A percentile compares a stretch with the other conserved stretches of the same genome.
Conservation (phyloP, 1,139 yeast genomes). For the Eremothecium gossypii region DNA sequence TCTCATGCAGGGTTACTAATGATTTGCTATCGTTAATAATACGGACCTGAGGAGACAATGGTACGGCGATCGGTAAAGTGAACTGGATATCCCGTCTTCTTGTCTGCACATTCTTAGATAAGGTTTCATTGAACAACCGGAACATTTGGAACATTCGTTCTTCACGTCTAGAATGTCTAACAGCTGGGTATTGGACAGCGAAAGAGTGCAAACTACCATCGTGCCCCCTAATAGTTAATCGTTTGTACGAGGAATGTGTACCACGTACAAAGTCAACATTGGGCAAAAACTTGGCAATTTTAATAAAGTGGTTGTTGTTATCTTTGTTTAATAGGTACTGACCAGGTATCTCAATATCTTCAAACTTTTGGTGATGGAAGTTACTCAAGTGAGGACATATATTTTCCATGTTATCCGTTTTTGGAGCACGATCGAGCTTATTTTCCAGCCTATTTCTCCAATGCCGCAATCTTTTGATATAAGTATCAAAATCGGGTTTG, state of each 20-base stretch:
- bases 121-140: conserved; percentile 74
- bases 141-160: conserved; percentile 89
- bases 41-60: conserved; percentile 89
- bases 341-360: conserved; percentile 95
- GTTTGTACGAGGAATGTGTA: conserved; percentile 83
- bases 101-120: conserved; percentile 75
- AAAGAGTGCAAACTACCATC: conserved; percentile 89
- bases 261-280: conserved; percentile 84
- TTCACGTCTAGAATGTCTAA: conserved; percentile 93
- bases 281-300: conserved; percentile 88
- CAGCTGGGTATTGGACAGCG: conserved; percentile 97
- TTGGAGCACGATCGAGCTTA: conserved; percentile 74
- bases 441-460: conserved; percentile 95
- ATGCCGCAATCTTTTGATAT: conserved; percentile 69
- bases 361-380: conserved; percentile 96
- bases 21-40: conserved; percentile 77
- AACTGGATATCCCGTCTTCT: conserved; percentile 79
- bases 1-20: conserved; percentile 71
- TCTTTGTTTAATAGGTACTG: conserved; percentile 83
- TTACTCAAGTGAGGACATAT: conserved; percentile 92
- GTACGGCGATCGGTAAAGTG: conserved; percentile 86
- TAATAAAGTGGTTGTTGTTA: conserved; percentile 76
- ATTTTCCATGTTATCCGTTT: conserved; percentile 68
- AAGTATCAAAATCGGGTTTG: conserved; percentile 83
- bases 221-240: conserved; percentile 83